Percentiles rank a stretch among this genome's conserved stretches.
Evolutionary conservation across 2,329 filamentous ascomycete species (phyloP).

Genomic region (Didymellaceae sp.): DNA sequence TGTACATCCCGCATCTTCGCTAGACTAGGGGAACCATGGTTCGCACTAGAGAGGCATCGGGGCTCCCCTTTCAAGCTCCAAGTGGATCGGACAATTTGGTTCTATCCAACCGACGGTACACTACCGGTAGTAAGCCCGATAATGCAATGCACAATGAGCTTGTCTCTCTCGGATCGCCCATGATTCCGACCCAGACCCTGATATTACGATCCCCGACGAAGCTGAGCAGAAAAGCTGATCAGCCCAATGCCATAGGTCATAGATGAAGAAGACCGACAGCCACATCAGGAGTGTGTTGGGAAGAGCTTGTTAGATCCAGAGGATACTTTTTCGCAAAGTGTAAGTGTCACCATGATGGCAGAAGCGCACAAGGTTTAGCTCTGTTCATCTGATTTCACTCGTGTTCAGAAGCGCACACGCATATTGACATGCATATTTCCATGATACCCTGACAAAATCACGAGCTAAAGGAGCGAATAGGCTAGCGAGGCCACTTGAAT

Average conservation of each 20-base stretch:
- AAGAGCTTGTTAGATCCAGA: not conserved
- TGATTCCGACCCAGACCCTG: not conserved
- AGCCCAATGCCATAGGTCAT: too few species aligned
- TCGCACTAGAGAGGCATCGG: conserved; percentile 8
- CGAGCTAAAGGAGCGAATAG: not conserved
- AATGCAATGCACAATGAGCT: conserved; percentile 7
- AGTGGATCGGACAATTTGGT: conserved; percentile 3
- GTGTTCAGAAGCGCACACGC: not conserved
- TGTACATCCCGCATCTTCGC: not conserved
- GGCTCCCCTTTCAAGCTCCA: conserved; percentile 1
- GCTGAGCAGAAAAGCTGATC: too few species aligned
- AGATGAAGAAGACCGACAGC: not conserved
- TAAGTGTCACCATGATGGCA: conserved; percentile 1
- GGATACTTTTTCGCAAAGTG: not conserved
- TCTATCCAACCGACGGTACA: conserved; percentile 5
- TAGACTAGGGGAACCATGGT: conserved; percentile 6
- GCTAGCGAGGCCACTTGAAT: not conserved
- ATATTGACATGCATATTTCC: not conserved
- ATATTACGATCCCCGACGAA: too few species aligned
- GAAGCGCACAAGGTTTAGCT: conserved; percentile 1
- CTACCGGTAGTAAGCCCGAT: conserved; percentile 7
- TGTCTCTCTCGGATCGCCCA: not conserved
- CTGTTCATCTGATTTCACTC: not conserved
- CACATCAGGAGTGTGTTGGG: not conserved
- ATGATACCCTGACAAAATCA: not conserved